phyloP scores from a whole-genome alignment of 2,329 filamentous ascomycete genomes.

The Sphaceloma murrayae region DNA sequence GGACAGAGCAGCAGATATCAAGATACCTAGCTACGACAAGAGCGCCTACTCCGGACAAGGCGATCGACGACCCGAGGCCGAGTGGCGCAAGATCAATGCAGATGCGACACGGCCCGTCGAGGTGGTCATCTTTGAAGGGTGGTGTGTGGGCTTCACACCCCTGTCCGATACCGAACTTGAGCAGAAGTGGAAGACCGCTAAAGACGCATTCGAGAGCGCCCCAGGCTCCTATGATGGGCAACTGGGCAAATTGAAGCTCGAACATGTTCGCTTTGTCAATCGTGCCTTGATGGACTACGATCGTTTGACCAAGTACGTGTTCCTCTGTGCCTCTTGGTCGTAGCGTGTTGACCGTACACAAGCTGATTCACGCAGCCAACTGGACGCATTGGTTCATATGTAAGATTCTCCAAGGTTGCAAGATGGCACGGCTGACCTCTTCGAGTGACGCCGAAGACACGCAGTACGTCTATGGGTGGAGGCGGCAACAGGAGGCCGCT shows the following conservation, averaged over 20 bases:
- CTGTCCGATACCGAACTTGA: constrained; percentile 47
- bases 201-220: constrained; percentile 40
- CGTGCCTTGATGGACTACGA: constrained; percentile 49
- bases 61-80: constrained; percentile 54
- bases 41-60: constrained; percentile 65
- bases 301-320: constrained; percentile 43
- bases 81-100: constrained; percentile 53
- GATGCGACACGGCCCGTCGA: constrained; percentile 41
- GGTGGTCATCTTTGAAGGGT: constrained; percentile 77
- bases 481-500: constrained; percentile 66
- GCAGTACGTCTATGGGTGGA: constrained; percentile 74
- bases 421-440: constrained; percentile 6
- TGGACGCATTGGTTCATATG: constrained; percentile 58
- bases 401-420: constrained; percentile 27
- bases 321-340: neutral
- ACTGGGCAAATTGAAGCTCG: constrained; percentile 45
- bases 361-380: constrained; percentile 39
- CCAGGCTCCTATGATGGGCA: constrained; percentile 38
- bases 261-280: constrained; percentile 51
- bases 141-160: constrained; percentile 77
- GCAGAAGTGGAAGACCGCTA: constrained; percentile 44
- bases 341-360: constrained; percentile 20
- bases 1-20: constrained; percentile 41
- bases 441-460: constrained; percentile 58
- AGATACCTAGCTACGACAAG: constrained; percentile 76